Evolutionary conservation across 2,329 filamentous ascomycete species (phyloP).

Genomic region (Raffaelea ambrosiae): DNA sequence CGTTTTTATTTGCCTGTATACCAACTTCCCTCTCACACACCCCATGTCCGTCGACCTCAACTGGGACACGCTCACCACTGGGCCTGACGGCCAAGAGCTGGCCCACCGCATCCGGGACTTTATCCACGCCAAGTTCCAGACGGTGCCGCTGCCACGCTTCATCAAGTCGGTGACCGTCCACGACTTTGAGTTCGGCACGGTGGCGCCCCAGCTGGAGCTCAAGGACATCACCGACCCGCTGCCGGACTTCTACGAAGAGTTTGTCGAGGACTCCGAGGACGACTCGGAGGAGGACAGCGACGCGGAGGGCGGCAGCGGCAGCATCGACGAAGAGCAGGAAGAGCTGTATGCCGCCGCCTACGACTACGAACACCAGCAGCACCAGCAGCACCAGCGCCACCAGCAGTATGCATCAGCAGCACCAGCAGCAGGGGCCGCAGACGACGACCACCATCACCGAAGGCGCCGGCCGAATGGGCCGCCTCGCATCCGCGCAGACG

Average conservation of each 20-base stretch:
- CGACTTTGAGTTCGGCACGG: slow-evolving; percentile 82
- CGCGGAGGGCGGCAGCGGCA: slow-evolving; percentile 17
- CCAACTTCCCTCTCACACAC: too few relatives aligned
- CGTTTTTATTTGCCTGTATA: too few relatives aligned
- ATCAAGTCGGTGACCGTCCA: slow-evolving; percentile 95
- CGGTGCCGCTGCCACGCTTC: slow-evolving; percentile 83
- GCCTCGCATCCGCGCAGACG: neutral
- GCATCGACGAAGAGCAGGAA: slow-evolving; percentile 30
- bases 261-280: slow-evolving; percentile 54
- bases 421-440: slow-evolving; percentile 16
- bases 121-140: slow-evolving; percentile 92
- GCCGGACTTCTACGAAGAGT: slow-evolving; percentile 90
- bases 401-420: slow-evolving; percentile 19
- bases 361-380: slow-evolving; percentile 22
- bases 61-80: slow-evolving; percentile 87
- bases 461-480: slow-evolving; percentile 17
- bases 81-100: slow-evolving; percentile 76
- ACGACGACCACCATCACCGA: slow-evolving; percentile 18
- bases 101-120: slow-evolving; percentile 85
- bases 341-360: too few relatives aligned
- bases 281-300: slow-evolving; percentile 36
- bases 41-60: slow-evolving; percentile 95
- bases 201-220: slow-evolving; percentile 77
- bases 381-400: slow-evolving; percentile 16
- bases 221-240: slow-evolving; percentile 96